Percentiles rank a stretch among this genome's conserved stretches.
These are phyloP conservation scores for Aspergillus asperescens DNA, from an alignment of 495 filamentous ascomycete species.

Conservation along the genomic window DNA sequence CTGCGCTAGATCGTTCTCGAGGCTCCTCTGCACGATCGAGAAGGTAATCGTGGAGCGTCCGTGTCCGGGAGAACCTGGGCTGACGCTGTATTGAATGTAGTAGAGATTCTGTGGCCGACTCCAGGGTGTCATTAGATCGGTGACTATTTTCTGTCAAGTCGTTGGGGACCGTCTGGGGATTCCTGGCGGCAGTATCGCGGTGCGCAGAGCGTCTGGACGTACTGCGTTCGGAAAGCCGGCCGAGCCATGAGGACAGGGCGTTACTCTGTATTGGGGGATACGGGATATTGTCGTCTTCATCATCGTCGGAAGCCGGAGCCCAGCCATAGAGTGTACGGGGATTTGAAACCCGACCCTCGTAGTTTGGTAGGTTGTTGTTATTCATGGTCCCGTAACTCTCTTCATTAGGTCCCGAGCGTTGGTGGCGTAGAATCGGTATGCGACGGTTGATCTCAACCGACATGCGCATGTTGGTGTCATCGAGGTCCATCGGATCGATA, in stretches of 20 bases:
- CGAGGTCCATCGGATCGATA: slow-evolving; percentile 40
- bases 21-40: slow-evolving; percentile 39
- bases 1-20: slow-evolving; percentile 22
- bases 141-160: slow-evolving; percentile 23
- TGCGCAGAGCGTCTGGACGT: slow-evolving; percentile 26
- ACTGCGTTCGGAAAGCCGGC: slow-evolving; percentile 26
- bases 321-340: slow-evolving; percentile 53
- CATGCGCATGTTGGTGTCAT: slow-evolving; percentile 33
- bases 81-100: slow-evolving; percentile 48
- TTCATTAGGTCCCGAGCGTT: slow-evolving; percentile 22
- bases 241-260: slow-evolving; percentile 27
- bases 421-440: slow-evolving; percentile 37
- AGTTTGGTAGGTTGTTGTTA: slow-evolving; percentile 34
- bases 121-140: slow-evolving; percentile 14
- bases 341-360: slow-evolving; percentile 46
- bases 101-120: slow-evolving; percentile 39
- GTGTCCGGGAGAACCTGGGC: slow-evolving; percentile 39
- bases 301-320: slow-evolving; percentile 53
- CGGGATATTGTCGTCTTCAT: slow-evolving; percentile 39
- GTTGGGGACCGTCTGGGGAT: background rate
- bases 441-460: slow-evolving; percentile 40
- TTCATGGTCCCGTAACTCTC: slow-evolving; percentile 10
- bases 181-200: slow-evolving; percentile 12
- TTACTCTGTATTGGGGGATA: slow-evolving; percentile 29
- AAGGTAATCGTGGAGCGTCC: slow-evolving; percentile 45